Evolutionary conservation across 2,329 filamentous ascomycete genomes (phyloP).

Genomic region (Botrytis pseudocinerea): DNA sequence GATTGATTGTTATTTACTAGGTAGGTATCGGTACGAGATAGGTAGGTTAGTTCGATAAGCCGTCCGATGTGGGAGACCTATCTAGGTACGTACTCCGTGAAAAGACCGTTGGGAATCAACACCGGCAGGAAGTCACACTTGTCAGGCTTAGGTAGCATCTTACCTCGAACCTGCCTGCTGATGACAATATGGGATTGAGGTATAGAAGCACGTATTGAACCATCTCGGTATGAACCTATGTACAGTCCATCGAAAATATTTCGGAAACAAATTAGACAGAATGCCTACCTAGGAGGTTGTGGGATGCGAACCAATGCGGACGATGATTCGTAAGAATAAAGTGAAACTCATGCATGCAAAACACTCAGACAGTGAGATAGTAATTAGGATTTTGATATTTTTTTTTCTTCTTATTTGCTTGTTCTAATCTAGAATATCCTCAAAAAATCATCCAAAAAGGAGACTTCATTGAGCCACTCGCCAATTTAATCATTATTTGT

Average conservation of each 20-base stretch:
- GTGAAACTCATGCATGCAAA: not conserved
- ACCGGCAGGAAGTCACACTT: not conserved
- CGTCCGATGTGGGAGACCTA: not conserved
- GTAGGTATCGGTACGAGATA: not conserved
- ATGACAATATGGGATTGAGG: not conserved
- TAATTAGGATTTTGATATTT: not conserved
- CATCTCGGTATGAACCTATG: not conserved
- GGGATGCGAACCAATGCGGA: not conserved
- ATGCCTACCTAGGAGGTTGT: not conserved
- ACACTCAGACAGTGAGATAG: not conserved
- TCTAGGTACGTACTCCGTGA: not conserved
- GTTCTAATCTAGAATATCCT: not conserved
- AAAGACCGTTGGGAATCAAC: not conserved
- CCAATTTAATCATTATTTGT: slow-evolving; percentile 9
- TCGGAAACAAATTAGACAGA: not conserved
- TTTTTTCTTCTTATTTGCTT: not conserved
- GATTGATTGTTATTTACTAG: not conserved
- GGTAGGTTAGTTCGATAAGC: not conserved
- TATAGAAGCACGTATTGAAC: not conserved
- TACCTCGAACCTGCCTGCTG: not conserved
- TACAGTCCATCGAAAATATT: not conserved
- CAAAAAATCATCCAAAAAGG: not conserved
- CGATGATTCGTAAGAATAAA: not conserved
- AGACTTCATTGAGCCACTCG: not conserved
- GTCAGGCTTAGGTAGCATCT: not conserved